Percentiles rank a stretch among this genome's conserved stretches.
phyloP scores from a whole-genome alignment of 805 yeast species.

The Saturnispora dispora region DNA sequence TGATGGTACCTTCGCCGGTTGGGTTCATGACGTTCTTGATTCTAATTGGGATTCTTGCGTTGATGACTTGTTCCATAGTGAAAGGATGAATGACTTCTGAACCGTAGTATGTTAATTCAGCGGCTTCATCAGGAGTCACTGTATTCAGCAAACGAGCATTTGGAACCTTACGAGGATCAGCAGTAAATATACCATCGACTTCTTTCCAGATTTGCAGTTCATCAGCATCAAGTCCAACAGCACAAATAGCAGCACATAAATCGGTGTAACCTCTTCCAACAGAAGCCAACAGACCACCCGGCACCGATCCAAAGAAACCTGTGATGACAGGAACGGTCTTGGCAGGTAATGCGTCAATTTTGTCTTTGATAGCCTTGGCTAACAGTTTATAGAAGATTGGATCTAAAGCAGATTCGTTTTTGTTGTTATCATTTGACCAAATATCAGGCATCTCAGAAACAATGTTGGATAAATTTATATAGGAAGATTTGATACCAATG shows the following conservation, averaged over 20 bases:
- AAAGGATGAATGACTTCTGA: conserved; percentile 97
- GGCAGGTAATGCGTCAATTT: conserved; percentile 31
- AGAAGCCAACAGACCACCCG: conserved; percentile 86
- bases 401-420: conserved; percentile 30
- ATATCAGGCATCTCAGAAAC: conserved; percentile 29
- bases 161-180: conserved; percentile 94
- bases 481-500: conserved; percentile 66
- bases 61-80: conserved; percentile 98
- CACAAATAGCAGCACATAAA: conserved; percentile 91
- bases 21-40: conserved; percentile 96
- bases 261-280: conserved; percentile 98
- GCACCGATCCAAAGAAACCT: conserved; percentile 93
- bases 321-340: conserved; percentile 79
- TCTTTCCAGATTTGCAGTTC: conserved; percentile 98
- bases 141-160: conserved; percentile 75
- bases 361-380: conserved; percentile 42
- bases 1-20: conserved; percentile 83
- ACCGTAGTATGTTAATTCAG: conserved; percentile 95
- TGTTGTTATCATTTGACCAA: conserved; percentile 33
- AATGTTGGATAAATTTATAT: conserved; percentile 68
- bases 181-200: conserved; percentile 97
- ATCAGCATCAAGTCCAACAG: conserved; percentile 86
- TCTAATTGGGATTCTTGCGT: conserved; percentile 91
- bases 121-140: conserved; percentile 98
- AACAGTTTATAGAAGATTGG: conserved; percentile 52